Percentiles rank a stretch among this genome's conserved stretches.
Conservation (phyloP, 1,139 yeast species). For the Komagataea norvegica region DNA sequence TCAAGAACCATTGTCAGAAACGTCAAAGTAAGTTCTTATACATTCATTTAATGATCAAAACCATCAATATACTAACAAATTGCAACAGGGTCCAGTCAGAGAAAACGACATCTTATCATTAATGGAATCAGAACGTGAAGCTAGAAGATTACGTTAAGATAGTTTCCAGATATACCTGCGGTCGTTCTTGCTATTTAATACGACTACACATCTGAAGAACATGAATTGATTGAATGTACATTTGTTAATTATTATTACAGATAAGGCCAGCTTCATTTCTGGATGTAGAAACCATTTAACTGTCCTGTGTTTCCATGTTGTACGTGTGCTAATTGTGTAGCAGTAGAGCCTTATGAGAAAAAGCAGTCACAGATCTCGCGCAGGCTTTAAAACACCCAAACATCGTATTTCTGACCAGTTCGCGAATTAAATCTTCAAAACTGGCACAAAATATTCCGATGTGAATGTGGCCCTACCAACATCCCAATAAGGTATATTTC, state of each 20-base stretch:
- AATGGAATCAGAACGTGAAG: slow-evolving; percentile 99
- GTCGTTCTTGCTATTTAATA: slow-evolving; percentile 13
- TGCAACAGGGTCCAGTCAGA: slow-evolving; percentile 80
- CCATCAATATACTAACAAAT: slow-evolving; percentile 25
- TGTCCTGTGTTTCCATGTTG: background rate
- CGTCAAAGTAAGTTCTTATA: slow-evolving; percentile 49
- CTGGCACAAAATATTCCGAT: too few species aligned
- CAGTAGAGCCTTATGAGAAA: slow-evolving; percentile 1
- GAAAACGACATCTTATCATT: slow-evolving; percentile 97
- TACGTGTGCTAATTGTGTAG: too few species aligned
- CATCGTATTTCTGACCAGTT: background rate
- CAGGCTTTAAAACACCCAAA: slow-evolving; percentile 4
- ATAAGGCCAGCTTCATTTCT: background rate
- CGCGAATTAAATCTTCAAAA: too few species aligned
- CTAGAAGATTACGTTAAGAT: slow-evolving; percentile 54
- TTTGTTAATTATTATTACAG: slow-evolving; percentile 16
- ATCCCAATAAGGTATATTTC: background rate
- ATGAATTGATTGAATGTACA: slow-evolving; percentile 26
- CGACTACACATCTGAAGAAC: slow-evolving; percentile 11
- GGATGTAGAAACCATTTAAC: slow-evolving; percentile 5
- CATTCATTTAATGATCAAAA: background rate
- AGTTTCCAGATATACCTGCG: slow-evolving; percentile 11
- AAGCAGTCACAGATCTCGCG: slow-evolving; percentile 5
- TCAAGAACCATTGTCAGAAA: slow-evolving; percentile 98
- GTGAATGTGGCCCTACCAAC: too few species aligned